Evolutionary conservation across 192 early-diverging fungal genomes (phyloP).

Genomic region (Jimgerdemannia lactiflua): DNA sequence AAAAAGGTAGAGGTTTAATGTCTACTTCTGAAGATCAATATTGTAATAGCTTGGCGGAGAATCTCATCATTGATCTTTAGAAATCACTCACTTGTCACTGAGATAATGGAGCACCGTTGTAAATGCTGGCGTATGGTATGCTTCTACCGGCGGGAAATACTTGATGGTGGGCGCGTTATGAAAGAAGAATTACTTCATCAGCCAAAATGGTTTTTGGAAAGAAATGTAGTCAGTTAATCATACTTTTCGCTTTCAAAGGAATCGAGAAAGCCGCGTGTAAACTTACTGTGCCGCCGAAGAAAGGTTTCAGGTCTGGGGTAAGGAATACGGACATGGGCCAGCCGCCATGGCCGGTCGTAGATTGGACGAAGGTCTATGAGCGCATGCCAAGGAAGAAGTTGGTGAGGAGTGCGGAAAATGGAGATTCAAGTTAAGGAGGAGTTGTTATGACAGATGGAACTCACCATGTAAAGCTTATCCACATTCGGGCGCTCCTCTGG

Average conservation of each 20-base stretch:
- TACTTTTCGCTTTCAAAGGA: neutral
- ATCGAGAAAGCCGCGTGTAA: neutral
- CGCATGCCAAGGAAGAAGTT: neutral
- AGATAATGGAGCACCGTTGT: conserved; percentile 17
- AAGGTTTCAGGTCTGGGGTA: conserved; percentile 49
- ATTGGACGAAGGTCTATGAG: neutral
- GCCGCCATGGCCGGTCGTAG: conserved; percentile 52
- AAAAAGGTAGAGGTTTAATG: neutral
- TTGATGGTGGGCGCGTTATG: neutral
- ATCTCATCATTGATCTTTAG: neutral
- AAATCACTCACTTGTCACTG: neutral
- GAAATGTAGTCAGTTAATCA: neutral
- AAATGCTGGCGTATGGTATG: conserved; percentile 31
- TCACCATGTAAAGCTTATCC: conserved; percentile 59
- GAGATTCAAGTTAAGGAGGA: too few relatives aligned
- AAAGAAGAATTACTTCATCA: too few relatives aligned
- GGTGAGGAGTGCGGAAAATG: neutral
- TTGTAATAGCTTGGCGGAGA: too few relatives aligned
- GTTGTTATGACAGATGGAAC: neutral
- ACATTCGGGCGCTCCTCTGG: conserved; percentile 60
- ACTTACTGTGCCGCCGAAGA: conserved; percentile 34
- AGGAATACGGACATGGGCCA: conserved; percentile 69
- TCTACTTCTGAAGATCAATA: too few relatives aligned
- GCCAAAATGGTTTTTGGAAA: too few relatives aligned
- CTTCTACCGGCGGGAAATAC: conserved; percentile 40